Conservation (phyloP, 495 filamentous ascomycete genomes). For the Tirmania nivea region DNA sequence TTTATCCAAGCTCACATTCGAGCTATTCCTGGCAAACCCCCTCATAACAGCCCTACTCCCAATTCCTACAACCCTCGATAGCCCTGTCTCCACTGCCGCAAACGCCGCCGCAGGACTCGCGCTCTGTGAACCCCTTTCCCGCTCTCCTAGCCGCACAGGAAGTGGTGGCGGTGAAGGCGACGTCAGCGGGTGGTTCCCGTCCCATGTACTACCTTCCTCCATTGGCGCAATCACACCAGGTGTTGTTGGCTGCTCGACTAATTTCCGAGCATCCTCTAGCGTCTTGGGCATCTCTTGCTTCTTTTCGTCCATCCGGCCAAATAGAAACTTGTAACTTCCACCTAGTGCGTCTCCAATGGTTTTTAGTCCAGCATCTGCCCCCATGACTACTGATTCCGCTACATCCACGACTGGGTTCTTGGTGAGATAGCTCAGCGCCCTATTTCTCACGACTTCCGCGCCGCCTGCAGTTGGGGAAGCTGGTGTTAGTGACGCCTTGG, state of each 20-base stretch:
- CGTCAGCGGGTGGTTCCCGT: background rate
- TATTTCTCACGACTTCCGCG: constrained; percentile 6
- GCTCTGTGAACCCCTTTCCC: constrained; percentile 1
- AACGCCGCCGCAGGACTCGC: constrained; percentile 10
- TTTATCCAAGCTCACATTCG: background rate
- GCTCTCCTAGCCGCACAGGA: background rate
- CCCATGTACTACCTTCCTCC: background rate
- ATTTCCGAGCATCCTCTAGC: constrained; percentile 70
- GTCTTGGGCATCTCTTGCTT: constrained; percentile 53
- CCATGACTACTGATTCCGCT: constrained; percentile 61
- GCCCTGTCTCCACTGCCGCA: constrained; percentile 12
- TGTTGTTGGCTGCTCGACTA: constrained; percentile 30
- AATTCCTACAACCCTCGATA: constrained; percentile 8
- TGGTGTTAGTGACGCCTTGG: constrained; percentile 23
- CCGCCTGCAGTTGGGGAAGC: constrained; percentile 12
- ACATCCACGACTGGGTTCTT: constrained; percentile 58
- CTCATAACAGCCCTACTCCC: background rate
- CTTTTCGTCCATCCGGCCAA: constrained; percentile 67
- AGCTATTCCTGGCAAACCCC: constrained; percentile 10
- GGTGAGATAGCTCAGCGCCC: constrained; percentile 63
- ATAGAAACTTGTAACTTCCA: constrained; percentile 78
- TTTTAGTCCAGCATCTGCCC: constrained; percentile 75
- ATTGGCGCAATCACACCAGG: background rate
- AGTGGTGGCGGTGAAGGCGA: background rate
- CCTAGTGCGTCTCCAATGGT: constrained; percentile 73